phyloP scores from a whole-genome alignment of 1,139 yeast species.

The Kazachstania sp. region DNA sequence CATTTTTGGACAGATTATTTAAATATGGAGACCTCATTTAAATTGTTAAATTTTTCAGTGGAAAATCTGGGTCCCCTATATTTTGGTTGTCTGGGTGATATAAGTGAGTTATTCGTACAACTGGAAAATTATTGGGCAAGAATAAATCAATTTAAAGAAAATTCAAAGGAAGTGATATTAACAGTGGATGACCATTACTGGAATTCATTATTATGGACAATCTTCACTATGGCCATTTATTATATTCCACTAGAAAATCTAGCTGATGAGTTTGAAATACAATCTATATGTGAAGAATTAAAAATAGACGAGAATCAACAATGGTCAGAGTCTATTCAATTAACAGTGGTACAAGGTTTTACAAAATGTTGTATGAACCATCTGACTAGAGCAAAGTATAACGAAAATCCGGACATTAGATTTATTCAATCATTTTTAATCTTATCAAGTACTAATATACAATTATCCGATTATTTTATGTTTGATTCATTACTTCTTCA shows the following conservation, averaged over 20 bases:
- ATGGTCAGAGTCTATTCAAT: conserved; percentile 15
- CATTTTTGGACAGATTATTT: conserved; percentile 13
- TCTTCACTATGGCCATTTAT: conserved; percentile 23
- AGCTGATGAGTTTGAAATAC: conserved; percentile 8
- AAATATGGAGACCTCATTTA: conserved; percentile 16
- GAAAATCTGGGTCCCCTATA: conserved; percentile 28
- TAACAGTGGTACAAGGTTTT: conserved; percentile 10
- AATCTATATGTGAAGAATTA: conserved; percentile 7
- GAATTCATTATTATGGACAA: conserved; percentile 25
- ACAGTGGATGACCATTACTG: conserved; percentile 20
- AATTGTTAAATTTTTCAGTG: conserved; percentile 24
- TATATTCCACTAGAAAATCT: conserved; percentile 21
- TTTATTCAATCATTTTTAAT: conserved; percentile 23
- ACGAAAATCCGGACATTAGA: conserved; percentile 22
- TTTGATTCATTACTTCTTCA: conserved; percentile 19
- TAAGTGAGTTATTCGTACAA: conserved; percentile 23
- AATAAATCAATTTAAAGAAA: conserved; percentile 5
- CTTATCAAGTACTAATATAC: conserved; percentile 21
- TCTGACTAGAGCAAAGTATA: conserved; percentile 15
- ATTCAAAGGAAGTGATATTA: background rate
- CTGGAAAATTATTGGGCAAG: conserved; percentile 24
- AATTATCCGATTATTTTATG: conserved; percentile 9
- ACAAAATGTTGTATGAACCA: conserved; percentile 13
- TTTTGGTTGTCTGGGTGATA: conserved; percentile 28
- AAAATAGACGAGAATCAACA: conserved; percentile 5